phyloP scores from a whole-genome alignment of 257 asterid species.

The Haberlea rhodopensis region DNA sequence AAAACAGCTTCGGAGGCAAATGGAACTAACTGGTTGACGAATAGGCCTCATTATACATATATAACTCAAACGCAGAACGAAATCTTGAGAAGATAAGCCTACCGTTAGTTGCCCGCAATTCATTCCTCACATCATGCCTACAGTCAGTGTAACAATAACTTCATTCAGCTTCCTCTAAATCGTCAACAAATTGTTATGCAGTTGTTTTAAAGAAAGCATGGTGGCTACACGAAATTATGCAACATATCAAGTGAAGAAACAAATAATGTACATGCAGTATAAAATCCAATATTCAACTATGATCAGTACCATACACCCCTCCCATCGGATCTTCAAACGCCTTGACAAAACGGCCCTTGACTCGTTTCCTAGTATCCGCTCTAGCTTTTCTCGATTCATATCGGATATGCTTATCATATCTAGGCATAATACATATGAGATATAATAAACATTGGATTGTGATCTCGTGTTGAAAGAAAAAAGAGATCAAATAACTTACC shows the following conservation, averaged over 20 bases:
- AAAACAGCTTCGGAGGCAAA: too few relatives aligned
- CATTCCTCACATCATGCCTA: too few relatives aligned
- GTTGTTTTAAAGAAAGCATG: slow-evolving; percentile 24
- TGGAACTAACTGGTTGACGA: not conserved
- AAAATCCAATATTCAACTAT: slow-evolving; percentile 25
- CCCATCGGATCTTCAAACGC: slow-evolving; percentile 63
- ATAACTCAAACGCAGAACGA: not conserved
- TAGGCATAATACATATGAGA: slow-evolving; percentile 27
- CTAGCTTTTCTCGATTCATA: slow-evolving; percentile 95
- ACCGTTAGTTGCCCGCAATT: not conserved
- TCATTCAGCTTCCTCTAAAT: too few relatives aligned
- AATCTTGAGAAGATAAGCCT: not conserved
- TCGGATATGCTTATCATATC: slow-evolving; percentile 85
- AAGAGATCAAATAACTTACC: slow-evolving; percentile 38
- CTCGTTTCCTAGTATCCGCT: slow-evolving; percentile 93
- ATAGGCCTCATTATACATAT: not conserved
- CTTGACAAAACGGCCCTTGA: slow-evolving; percentile 93
- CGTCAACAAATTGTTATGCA: not conserved
- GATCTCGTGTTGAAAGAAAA: not conserved
- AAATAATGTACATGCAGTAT: slow-evolving; percentile 40
- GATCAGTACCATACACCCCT: slow-evolving; percentile 26
- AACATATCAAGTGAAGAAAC: slow-evolving; percentile 32
- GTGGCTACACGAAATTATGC: slow-evolving; percentile 34
- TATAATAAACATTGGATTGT: slow-evolving; percentile 5
- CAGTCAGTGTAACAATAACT: not conserved